These are phyloP conservation scores for Lactifluus subvellereus DNA, from an alignment of 768 basidiomycete species.

Conservation along the genomic window DNA sequence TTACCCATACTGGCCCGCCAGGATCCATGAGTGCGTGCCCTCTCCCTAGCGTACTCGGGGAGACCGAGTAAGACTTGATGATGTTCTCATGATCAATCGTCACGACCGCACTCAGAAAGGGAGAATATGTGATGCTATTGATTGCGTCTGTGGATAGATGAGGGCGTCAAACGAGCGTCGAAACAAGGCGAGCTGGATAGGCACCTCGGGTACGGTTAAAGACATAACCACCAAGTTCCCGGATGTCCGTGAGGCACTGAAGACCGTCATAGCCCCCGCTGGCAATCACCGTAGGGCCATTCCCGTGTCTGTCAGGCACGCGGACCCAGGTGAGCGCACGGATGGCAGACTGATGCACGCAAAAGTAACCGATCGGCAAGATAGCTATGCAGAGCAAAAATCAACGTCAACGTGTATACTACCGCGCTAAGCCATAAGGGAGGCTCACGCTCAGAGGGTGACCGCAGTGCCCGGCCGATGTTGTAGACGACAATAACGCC, in stretches of 20 bases:
- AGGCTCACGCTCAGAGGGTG: constrained; percentile 11
- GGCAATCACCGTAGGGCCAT: constrained; percentile 66
- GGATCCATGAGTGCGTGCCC: constrained; percentile 70
- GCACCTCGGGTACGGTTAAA: constrained; percentile 76
- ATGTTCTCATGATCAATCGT: constrained; percentile 82
- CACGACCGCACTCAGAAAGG: constrained; percentile 62
- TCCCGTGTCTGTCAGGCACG: constrained; percentile 48
- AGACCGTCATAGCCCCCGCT: constrained; percentile 80
- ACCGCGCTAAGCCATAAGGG: neutral
- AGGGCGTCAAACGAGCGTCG: constrained; percentile 3
- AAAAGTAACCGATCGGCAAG: constrained; percentile 67
- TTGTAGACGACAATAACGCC: constrained; percentile 56
- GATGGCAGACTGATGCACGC: constrained; percentile 74
- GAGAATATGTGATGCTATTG: constrained; percentile 58
- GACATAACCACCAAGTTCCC: constrained; percentile 59
- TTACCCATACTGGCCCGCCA: constrained; percentile 78
- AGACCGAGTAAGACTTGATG: constrained; percentile 67
- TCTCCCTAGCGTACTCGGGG: constrained; percentile 66
- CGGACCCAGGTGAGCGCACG: constrained; percentile 72
- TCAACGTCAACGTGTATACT: neutral
- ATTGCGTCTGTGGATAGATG: constrained; percentile 52
- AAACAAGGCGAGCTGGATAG: constrained; percentile 4
- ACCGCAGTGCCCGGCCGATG: constrained; percentile 31
- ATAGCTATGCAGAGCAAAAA: constrained; percentile 29
- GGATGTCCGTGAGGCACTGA: constrained; percentile 68